These are phyloP conservation scores for Ogataea allantospora DNA, from an alignment of 805 yeast genomes.

Conservation along the genomic window DNA sequence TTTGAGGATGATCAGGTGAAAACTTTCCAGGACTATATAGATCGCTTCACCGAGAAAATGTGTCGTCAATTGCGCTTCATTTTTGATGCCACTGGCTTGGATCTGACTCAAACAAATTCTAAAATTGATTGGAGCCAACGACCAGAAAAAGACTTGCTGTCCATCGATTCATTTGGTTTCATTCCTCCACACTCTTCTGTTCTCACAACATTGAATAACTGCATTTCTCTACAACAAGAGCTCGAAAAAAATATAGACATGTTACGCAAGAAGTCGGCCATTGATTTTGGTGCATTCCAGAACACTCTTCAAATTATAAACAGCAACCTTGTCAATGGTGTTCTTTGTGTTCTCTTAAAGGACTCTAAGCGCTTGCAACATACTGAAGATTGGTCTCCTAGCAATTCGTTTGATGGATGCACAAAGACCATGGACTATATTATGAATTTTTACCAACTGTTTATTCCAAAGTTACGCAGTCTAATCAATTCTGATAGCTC, in stretches of 20 bases:
- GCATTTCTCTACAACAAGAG: constrained; percentile 45
- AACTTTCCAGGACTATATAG: constrained; percentile 35
- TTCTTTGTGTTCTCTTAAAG: constrained; percentile 24
- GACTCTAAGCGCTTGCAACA: constrained; percentile 25
- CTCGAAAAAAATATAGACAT: constrained; percentile 34
- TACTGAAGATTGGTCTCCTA: constrained; percentile 41
- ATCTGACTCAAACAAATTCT: constrained; percentile 31
- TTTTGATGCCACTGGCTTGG: constrained; percentile 36
- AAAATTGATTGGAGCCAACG: not conserved
- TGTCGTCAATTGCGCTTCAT: constrained; percentile 29
- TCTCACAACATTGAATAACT: constrained; percentile 53
- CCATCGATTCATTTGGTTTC: constrained; percentile 43
- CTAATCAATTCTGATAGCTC: constrained; percentile 20
- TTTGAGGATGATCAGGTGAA: constrained; percentile 44
- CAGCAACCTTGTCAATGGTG: constrained; percentile 27
- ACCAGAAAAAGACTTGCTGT: constrained; percentile 10
- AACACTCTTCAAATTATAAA: constrained; percentile 24
- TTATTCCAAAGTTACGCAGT: constrained; percentile 33
- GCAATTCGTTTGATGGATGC: constrained; percentile 30
- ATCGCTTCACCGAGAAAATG: constrained; percentile 27
- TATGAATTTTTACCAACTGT: constrained; percentile 36
- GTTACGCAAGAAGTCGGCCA: constrained; percentile 36
- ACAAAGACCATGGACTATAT: constrained; percentile 40
- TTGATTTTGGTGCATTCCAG: constrained; percentile 25
- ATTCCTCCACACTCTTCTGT: constrained; percentile 66